phyloP scores from a whole-genome alignment of 495 filamentous ascomycete species.

The Penicillium soppii region DNA sequence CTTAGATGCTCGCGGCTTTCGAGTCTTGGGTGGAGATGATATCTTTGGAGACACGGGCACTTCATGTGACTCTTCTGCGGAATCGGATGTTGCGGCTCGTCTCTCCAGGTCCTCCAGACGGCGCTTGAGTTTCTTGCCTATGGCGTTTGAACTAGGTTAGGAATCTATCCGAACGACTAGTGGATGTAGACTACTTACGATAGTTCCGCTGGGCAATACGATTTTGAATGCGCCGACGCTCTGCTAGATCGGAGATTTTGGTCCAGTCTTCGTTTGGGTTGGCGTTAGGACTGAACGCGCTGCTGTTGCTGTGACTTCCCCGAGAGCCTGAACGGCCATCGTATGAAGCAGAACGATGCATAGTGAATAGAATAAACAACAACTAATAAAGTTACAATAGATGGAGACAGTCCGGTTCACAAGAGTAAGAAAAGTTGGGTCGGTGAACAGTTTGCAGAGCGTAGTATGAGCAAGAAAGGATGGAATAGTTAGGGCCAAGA shows the following conservation, averaged over 20 bases:
- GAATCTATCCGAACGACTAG: neutral
- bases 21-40: conserved; percentile 49
- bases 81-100: conserved; percentile 78
- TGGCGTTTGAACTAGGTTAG: neutral
- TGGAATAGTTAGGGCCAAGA: conserved; percentile 3
- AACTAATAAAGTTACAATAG: no score
- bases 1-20: conserved; percentile 45
- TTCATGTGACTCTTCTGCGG: conserved; percentile 62
- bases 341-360: conserved; percentile 40
- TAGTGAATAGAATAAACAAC: conserved; percentile 16
- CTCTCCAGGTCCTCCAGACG: conserved; percentile 94
- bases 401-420: no score
- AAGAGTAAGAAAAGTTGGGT: no score
- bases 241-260: conserved; percentile 96
- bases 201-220: conserved; percentile 98
- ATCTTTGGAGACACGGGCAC: conserved; percentile 49
- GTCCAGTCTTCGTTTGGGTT: conserved; percentile 99
- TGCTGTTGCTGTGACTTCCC: conserved; percentile 75
- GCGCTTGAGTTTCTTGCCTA: conserved; percentile 99
- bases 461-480: neutral
- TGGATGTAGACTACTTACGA: conserved; percentile 60
- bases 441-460: no score
- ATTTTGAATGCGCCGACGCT: conserved; percentile 93
- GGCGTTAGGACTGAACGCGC: conserved; percentile 93
- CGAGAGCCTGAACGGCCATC: conserved; percentile 47